These are phyloP conservation scores for Salvia rosmarinus DNA, from an alignment of 257 asterid genomes.

Conservation along the genomic window DNA sequence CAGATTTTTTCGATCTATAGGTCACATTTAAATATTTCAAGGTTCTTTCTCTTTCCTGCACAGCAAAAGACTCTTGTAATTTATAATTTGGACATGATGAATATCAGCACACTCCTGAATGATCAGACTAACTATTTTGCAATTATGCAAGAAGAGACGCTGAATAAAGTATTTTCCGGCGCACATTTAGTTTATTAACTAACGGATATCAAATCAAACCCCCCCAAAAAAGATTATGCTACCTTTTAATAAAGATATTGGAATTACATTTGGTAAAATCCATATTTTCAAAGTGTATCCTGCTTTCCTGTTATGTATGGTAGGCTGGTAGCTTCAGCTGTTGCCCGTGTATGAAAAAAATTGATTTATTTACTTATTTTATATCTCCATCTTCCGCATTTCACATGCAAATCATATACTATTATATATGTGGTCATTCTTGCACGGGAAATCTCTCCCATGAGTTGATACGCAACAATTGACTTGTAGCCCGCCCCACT, in stretches of 20 bases:
- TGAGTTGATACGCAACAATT: slow-evolving; percentile 8
- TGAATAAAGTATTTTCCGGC: not conserved
- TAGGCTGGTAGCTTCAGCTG: not conserved
- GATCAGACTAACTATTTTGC: not conserved
- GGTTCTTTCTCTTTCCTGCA: too few species aligned
- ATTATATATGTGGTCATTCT: not conserved
- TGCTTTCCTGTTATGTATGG: not conserved
- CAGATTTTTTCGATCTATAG: not conserved
- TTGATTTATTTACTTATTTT: not conserved
- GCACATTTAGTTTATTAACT: too few species aligned
- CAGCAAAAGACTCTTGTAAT: too few species aligned
- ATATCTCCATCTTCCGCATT: not conserved
- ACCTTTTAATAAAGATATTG: not conserved
- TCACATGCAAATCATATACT: slow-evolving; percentile 13
- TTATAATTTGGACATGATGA: too few species aligned
- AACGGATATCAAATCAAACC: not conserved
- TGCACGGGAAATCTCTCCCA: not conserved
- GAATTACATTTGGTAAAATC: not conserved
- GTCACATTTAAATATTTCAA: too few species aligned
- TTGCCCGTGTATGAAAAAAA: not conserved
- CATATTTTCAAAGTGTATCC: not conserved
- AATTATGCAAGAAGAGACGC: not conserved
- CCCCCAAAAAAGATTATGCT: not conserved
- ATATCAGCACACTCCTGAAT: not conserved
- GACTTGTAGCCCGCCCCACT: not conserved